Evolutionary conservation across 176 grass and related monocot species (phyloP).

Genomic region (Aegilops sharonensis): DNA sequence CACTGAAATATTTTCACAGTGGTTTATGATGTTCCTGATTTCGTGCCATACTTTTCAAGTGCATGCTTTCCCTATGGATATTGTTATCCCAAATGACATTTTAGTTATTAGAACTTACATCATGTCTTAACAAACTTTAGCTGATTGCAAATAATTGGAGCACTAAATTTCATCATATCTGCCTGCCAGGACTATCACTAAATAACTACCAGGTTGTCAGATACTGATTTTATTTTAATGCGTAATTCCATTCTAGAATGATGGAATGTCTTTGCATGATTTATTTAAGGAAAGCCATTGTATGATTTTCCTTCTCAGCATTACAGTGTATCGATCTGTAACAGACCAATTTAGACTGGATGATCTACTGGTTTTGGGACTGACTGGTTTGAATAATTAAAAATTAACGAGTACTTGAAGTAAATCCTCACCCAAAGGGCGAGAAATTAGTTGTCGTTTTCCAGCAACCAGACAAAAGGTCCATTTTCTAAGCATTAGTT

Average conservation of each 20-base stretch:
- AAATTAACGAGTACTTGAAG: neutral
- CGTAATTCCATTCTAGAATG: neutral
- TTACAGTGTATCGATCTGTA: neutral
- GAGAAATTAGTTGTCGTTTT: neutral
- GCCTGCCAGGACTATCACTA: neutral
- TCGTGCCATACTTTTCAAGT: slow-evolving; percentile 19
- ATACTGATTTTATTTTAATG: neutral
- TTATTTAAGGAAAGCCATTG: neutral
- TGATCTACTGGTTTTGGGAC: neutral
- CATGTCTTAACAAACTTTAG: neutral
- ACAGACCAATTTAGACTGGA: neutral
- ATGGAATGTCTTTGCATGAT: neutral
- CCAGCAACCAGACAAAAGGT: neutral
- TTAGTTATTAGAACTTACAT: neutral
- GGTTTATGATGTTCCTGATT: neutral
- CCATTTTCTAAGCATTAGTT: neutral
- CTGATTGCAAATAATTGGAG: slow-evolving; percentile 9
- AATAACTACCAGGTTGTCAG: slow-evolving; percentile 4
- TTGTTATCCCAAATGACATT: slow-evolving; percentile 8
- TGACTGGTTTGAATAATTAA: neutral
- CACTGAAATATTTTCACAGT: neutral
- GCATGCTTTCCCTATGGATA: neutral
- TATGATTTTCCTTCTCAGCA: neutral
- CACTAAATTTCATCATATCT: neutral
- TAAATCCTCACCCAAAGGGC: neutral